Conservation (phyloP, 2,329 filamentous ascomycete genomes). For the Diaporthe sp. region DNA sequence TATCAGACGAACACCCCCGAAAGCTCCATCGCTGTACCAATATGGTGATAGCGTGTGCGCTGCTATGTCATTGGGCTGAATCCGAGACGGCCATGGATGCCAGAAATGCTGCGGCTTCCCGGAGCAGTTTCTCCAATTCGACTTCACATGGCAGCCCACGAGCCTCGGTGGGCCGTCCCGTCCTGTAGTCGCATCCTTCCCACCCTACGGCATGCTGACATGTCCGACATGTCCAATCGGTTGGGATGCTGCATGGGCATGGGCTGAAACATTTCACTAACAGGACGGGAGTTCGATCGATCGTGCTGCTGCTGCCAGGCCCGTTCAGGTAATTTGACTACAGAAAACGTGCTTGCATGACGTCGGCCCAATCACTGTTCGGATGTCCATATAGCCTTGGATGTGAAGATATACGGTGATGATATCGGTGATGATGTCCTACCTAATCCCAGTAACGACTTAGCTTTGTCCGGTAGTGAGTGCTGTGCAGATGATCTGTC, state of each 20-base stretch:
- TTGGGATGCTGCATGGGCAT: background rate
- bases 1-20: background rate
- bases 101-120: background rate
- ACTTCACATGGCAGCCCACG: conserved; percentile 13
- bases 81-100: background rate
- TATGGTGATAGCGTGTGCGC: no score
- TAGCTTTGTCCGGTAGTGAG: background rate
- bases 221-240: background rate
- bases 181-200: conserved; percentile 3
- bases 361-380: conserved; percentile 7
- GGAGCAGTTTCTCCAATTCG: background rate
- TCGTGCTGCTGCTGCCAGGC: conserved; percentile 15
- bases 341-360: background rate
- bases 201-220: background rate
- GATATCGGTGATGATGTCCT: background rate
- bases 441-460: background rate
- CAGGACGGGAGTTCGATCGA: conserved; percentile 15
- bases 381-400: background rate
- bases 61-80: background rate
- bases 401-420: background rate
- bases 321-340: conserved; percentile 3
- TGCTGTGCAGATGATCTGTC: background rate
- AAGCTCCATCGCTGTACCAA: background rate
- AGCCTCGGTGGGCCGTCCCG: conserved; percentile 27
- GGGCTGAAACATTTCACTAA: conserved; percentile 4